These are phyloP conservation scores for Mycocentrospora acerina DNA, from an alignment of 2,329 filamentous ascomycete genomes.

Conservation along the genomic window DNA sequence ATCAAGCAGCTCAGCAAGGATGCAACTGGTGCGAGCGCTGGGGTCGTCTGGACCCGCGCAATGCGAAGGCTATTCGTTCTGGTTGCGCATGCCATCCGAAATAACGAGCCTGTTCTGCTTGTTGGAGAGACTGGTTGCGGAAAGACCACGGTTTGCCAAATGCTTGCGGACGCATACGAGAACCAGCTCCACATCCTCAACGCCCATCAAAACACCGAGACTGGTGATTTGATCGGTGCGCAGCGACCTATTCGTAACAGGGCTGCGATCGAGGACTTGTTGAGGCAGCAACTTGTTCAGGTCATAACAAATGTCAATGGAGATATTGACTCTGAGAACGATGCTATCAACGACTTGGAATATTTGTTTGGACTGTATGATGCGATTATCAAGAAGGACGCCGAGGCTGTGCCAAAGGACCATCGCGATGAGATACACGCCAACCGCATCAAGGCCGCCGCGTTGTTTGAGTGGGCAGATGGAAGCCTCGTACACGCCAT, in stretches of 20 bases:
- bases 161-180: conserved; percentile 77
- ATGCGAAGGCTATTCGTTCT: conserved; percentile 92
- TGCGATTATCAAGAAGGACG: conserved; percentile 48
- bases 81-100: conserved; percentile 80
- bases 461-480: conserved; percentile 95
- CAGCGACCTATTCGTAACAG: conserved; percentile 90
- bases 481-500: conserved; percentile 93
- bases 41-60: conserved; percentile 88
- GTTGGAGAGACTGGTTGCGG: conserved; percentile 97
- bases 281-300: conserved; percentile 63
- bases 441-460: conserved; percentile 67
- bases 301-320: conserved; percentile 22
- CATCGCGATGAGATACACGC: conserved; percentile 44
- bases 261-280: conserved; percentile 65
- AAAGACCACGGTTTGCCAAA: conserved; percentile 94
- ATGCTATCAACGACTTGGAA: conserved; percentile 21
- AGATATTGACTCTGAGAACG: conserved; percentile 10
- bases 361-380: conserved; percentile 63
- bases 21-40: conserved; percentile 11
- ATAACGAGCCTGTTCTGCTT: conserved; percentile 90
- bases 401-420: conserved; percentile 49
- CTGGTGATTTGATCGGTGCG: conserved; percentile 93
- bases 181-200: conserved; percentile 87
- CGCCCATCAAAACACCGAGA: conserved; percentile 97
- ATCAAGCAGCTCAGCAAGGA: conserved; percentile 36